These are phyloP conservation scores for Hypoxylon rubiginosum DNA, from an alignment of 2,329 filamentous ascomycete genomes.

Conservation along the genomic window DNA sequence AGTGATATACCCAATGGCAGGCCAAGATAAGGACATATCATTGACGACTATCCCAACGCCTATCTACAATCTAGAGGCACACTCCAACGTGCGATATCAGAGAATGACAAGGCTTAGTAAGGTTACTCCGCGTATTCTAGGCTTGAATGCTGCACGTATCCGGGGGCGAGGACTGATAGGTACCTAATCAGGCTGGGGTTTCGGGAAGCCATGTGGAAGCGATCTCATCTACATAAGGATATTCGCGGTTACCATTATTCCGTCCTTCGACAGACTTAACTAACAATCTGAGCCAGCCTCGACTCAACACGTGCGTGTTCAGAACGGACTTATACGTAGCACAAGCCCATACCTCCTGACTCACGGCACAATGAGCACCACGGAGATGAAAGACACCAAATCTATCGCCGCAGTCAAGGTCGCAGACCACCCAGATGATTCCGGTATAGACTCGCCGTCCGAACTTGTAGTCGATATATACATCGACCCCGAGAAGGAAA, in stretches of 20 bases:
- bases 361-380: background rate
- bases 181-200: background rate
- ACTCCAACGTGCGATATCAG: background rate
- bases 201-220: background rate
- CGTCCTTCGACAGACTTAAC: background rate
- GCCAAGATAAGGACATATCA: background rate
- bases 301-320: background rate
- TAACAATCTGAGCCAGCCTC: background rate
- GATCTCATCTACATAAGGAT: background rate
- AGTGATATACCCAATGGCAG: background rate
- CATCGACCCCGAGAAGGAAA: background rate
- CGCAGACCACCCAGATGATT: background rate
- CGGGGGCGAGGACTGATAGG: background rate
- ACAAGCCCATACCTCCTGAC: background rate
- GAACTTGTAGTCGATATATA: background rate
- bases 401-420: background rate
- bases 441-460: background rate
- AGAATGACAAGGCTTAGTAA: background rate
- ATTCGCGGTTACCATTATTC: background rate
- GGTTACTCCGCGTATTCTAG: background rate
- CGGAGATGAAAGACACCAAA: background rate
- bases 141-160: background rate
- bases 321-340: background rate
- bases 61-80: background rate
- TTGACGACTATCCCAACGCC: background rate